Percentiles rank a stretch among this genome's conserved stretches.
phyloP scores from a whole-genome alignment of 345 rosid genomes.

The Arabis hirsuta region DNA sequence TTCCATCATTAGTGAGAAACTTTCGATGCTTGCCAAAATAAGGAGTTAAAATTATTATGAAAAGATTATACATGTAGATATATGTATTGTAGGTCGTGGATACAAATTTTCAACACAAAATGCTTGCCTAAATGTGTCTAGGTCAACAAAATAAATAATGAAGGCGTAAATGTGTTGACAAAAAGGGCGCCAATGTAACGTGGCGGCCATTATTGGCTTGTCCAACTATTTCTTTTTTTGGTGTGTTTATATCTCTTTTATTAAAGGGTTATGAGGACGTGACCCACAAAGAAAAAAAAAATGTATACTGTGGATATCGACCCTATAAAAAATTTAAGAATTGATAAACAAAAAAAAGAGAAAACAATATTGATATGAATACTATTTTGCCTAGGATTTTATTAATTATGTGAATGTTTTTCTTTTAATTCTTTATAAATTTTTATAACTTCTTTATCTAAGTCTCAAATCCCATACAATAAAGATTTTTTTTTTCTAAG shows the following conservation, averaged over 20 bases:
- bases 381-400: too few relatives aligned
- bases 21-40: conserved; percentile 1
- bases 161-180: conserved; percentile 6
- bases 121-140: conserved; percentile 7
- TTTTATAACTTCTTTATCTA: too few relatives aligned
- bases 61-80: background rate
- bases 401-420: too few relatives aligned
- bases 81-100: background rate
- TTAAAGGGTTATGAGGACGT: background rate
- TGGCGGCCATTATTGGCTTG: conserved; percentile 34
- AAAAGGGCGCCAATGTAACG: conserved; percentile 23
- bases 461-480: too few relatives aligned
- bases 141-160: conserved; percentile 4
- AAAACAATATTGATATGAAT: too few relatives aligned
- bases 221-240: background rate
- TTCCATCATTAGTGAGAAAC: conserved; percentile 7
- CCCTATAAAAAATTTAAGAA: too few relatives aligned
- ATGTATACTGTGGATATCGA: too few relatives aligned
- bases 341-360: too few relatives aligned
- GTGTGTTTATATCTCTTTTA: background rate
- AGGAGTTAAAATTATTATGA: background rate
- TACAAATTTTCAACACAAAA: background rate
- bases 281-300: too few relatives aligned
- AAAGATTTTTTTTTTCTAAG: too few relatives aligned
- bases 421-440: too few relatives aligned